Percentiles rank a stretch among this genome's conserved stretches.
These are phyloP conservation scores for Boletus barrowsii DNA, from an alignment of 768 basidiomycete species.

Conservation along the genomic window DNA sequence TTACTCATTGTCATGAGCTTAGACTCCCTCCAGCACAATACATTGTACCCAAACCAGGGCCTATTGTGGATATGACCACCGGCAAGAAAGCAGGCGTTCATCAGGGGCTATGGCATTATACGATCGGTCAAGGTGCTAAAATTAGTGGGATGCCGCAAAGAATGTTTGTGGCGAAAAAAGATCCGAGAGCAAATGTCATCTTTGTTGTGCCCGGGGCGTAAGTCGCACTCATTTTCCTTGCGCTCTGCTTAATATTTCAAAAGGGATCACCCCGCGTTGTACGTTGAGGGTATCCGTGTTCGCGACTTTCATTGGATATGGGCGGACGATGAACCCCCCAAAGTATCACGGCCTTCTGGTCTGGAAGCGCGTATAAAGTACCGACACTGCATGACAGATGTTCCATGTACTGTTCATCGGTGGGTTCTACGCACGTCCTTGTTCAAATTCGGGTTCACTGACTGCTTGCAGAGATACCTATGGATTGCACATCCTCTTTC, in stretches of 20 bases:
- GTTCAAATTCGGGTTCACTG: not conserved
- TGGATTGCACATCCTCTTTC: slow-evolving; percentile 46
- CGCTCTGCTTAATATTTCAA: not conserved
- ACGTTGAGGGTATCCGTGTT: slow-evolving; percentile 37
- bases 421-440: slow-evolving; percentile 25
- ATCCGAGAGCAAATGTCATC: slow-evolving; percentile 58
- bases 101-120: slow-evolving; percentile 78
- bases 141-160: slow-evolving; percentile 57
- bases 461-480: slow-evolving; percentile 18
- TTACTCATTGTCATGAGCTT: not conserved
- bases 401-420: slow-evolving; percentile 52
- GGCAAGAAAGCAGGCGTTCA: slow-evolving; percentile 61
- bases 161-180: slow-evolving; percentile 76
- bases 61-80: slow-evolving; percentile 55
- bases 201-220: slow-evolving; percentile 74
- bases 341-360: slow-evolving; percentile 41
- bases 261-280: slow-evolving; percentile 63
- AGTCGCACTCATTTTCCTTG: slow-evolving; percentile 18
- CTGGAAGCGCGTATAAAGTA: slow-evolving; percentile 54
- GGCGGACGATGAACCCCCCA: slow-evolving; percentile 52
- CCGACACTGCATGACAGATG: slow-evolving; percentile 64
- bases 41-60: slow-evolving; percentile 63
- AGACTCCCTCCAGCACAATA: slow-evolving; percentile 62
- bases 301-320: slow-evolving; percentile 76
- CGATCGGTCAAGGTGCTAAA: slow-evolving; percentile 78